phyloP scores from a whole-genome alignment of 2,329 filamentous ascomycete genomes.

The Ilyonectria destructans region DNA sequence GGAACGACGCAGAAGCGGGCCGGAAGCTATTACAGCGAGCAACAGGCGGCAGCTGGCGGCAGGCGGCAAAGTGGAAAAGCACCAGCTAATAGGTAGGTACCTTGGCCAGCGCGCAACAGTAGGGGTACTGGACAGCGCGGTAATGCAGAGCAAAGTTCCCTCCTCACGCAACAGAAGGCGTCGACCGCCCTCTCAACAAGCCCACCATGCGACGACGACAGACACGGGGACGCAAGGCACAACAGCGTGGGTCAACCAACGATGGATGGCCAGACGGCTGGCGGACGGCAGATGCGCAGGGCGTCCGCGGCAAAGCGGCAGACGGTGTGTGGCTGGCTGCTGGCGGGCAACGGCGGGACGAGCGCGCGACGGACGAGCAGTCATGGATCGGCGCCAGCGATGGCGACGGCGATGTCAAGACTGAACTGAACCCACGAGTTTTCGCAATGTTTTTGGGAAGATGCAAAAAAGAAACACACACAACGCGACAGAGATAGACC shows the following conservation, averaged over 20 bases:
- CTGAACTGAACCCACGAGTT: constrained; percentile 3
- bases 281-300: constrained; percentile 13
- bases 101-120: not conserved
- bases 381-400: constrained; percentile 14
- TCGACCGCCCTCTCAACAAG: constrained; percentile 9
- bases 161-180: constrained; percentile 8
- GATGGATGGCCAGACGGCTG: constrained; percentile 20
- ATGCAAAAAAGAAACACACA: constrained; percentile 14
- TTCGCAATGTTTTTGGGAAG: constrained; percentile 22
- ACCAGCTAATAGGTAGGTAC: too few relatives aligned
- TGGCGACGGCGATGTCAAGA: constrained; percentile 5
- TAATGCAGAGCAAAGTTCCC: not conserved
- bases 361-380: constrained; percentile 14
- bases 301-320: constrained; percentile 19
- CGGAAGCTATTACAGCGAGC: constrained; percentile 6
- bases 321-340: constrained; percentile 25
- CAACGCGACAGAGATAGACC: constrained; percentile 26
- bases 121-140: not conserved
- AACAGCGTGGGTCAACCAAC: constrained; percentile 4
- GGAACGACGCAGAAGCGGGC: not conserved
- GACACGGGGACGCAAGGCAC: constrained; percentile 27
- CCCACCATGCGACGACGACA: constrained; percentile 25
- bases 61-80: constrained; percentile 1
- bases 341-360: constrained; percentile 21
- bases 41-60: constrained; percentile 4